phyloP scores from a whole-genome alignment of 306 rosid species.

The Fagus sylvatica region DNA sequence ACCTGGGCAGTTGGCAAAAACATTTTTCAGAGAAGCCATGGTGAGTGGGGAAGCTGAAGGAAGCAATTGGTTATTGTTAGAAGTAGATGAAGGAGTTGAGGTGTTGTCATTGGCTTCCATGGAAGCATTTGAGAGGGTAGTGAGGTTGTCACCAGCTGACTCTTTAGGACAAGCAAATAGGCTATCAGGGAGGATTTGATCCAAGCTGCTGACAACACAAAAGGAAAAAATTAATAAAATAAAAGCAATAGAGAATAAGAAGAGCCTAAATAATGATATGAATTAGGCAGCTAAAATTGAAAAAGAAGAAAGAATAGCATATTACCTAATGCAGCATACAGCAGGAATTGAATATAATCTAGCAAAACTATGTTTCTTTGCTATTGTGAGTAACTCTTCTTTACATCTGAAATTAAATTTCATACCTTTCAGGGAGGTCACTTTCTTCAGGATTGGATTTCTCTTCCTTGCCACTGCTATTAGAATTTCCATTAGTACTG shows the following conservation, averaged over 20 bases:
- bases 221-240: background rate
- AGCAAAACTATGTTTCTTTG: background rate
- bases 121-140: conserved; percentile 36
- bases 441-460: conserved; percentile 29
- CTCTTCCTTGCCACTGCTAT: conserved; percentile 33
- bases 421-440: conserved; percentile 54
- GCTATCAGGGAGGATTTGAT: conserved; percentile 77
- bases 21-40: conserved; percentile 40
- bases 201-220: conserved; percentile 51
- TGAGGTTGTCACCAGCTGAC: conserved; percentile 41
- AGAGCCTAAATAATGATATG: conserved; percentile 1
- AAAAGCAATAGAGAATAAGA: conserved; percentile 10
- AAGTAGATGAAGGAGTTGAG: conserved; percentile 27
- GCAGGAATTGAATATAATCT: background rate
- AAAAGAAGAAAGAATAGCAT: background rate
- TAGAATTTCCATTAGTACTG: background rate
- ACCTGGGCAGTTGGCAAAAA: conserved; percentile 50
- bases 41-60: conserved; percentile 32
- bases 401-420: conserved; percentile 1
- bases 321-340: background rate
- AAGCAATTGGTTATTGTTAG: conserved; percentile 33
- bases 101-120: conserved; percentile 34
- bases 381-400: background rate
- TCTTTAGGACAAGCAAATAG: conserved; percentile 80
- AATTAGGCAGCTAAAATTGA: background rate